Conservation (phyloP, 768 basidiomycete genomes). For the Sarcodon sp. region DNA sequence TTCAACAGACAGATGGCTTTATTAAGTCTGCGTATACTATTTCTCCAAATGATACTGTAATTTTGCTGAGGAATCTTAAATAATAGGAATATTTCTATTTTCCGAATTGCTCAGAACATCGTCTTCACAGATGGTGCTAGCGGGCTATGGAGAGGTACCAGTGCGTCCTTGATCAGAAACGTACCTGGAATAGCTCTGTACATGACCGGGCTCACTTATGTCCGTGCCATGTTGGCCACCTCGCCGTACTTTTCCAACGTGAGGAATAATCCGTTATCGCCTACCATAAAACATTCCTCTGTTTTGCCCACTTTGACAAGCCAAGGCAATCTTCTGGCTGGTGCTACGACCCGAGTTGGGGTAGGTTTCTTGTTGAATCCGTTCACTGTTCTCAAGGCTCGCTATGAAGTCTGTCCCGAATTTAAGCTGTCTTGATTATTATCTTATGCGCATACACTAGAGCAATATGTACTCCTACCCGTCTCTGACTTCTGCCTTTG, state of each 20-base stretch:
- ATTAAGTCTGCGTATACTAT: slow-evolving; percentile 22
- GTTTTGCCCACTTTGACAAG: slow-evolving; percentile 59
- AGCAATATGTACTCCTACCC: slow-evolving; percentile 69
- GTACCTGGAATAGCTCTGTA: slow-evolving; percentile 90
- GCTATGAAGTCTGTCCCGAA: slow-evolving; percentile 62
- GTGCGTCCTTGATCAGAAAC: slow-evolving; percentile 72
- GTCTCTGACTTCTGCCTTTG: slow-evolving; percentile 44
- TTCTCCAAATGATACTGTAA: background rate
- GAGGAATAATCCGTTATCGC: slow-evolving; percentile 4
- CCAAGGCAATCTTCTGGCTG: slow-evolving; percentile 77
- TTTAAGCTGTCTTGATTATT: background rate
- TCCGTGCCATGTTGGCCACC: slow-evolving; percentile 64
- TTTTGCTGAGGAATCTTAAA: background rate
- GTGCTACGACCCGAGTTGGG: slow-evolving; percentile 66
- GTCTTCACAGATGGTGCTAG: slow-evolving; percentile 45
- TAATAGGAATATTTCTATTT: background rate
- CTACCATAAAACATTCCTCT: slow-evolving; percentile 20
- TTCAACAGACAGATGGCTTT: slow-evolving; percentile 67
- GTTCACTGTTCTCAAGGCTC: slow-evolving; percentile 82
- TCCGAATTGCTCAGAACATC: slow-evolving; percentile 42
- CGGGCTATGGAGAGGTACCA: slow-evolving; percentile 86
- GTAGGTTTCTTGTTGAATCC: slow-evolving; percentile 86
- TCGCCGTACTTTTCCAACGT: slow-evolving; percentile 51
- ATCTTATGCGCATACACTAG: slow-evolving; percentile 20
- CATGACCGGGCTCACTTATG: slow-evolving; percentile 74